Conservation (phyloP, 2,329 filamentous ascomycete species). For the Fonsecaea multimorphosa region DNA sequence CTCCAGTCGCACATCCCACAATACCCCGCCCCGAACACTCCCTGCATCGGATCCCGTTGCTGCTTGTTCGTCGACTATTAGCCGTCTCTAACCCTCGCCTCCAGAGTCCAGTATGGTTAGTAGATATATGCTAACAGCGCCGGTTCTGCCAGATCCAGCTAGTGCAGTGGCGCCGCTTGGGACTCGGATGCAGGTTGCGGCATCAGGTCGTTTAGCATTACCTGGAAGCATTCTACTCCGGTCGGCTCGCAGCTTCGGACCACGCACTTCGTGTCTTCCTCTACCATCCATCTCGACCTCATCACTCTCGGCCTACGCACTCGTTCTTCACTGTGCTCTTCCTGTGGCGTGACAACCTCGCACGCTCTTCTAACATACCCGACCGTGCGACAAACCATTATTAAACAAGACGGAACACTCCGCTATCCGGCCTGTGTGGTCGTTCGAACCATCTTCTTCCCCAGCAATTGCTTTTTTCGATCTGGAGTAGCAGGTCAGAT, state of each 20-base stretch:
- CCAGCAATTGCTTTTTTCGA: background rate
- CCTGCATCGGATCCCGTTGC: constrained; percentile 28
- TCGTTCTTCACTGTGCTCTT: background rate
- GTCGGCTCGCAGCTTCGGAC: constrained; percentile 21
- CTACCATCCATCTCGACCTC: background rate
- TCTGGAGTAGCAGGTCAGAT: background rate
- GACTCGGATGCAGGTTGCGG: constrained; percentile 8
- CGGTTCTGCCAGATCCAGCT: background rate
- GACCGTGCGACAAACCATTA: background rate
- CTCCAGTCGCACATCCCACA: background rate
- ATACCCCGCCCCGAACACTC: constrained; percentile 21
- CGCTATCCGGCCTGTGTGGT: background rate
- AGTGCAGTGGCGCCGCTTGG: constrained; percentile 2
- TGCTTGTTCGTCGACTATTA: background rate
- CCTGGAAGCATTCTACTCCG: background rate
- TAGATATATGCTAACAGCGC: background rate
- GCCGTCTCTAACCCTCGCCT: background rate
- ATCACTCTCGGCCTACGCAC: background rate
- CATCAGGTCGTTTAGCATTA: constrained; percentile 8
- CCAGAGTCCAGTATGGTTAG: background rate
- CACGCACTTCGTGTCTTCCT: constrained; percentile 1
- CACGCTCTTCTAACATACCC: constrained; percentile 3
- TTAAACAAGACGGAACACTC: constrained; percentile 17
- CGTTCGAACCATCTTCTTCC: background rate
- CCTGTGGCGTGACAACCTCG: constrained; percentile 16